Evolutionary conservation across 805 yeast genomes (phyloP).

Genomic region (Priceomyces melissophilus): DNA sequence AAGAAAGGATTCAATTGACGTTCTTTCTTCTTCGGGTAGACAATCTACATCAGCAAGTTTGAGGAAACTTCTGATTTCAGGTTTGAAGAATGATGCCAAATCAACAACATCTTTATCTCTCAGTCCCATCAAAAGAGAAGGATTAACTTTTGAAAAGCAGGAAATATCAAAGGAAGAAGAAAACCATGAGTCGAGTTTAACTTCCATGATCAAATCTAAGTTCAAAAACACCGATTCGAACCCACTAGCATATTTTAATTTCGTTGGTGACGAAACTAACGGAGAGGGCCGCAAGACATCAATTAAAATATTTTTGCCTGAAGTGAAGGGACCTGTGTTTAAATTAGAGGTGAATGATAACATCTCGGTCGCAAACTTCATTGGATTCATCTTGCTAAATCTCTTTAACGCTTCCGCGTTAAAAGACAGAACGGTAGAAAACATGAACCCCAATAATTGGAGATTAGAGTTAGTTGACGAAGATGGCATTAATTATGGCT

Average conservation of each 20-base stretch:
- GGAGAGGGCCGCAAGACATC: slow-evolving; percentile 8
- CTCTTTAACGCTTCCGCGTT: slow-evolving; percentile 20
- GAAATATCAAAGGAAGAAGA: slow-evolving; percentile 8
- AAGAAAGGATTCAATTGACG: slow-evolving; percentile 14
- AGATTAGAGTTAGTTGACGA: slow-evolving; percentile 82
- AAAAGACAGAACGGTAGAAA: slow-evolving; percentile 11
- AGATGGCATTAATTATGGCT: slow-evolving; percentile 89
- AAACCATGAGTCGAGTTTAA: slow-evolving; percentile 30
- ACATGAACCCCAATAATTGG: slow-evolving; percentile 65
- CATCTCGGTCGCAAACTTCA: slow-evolving; percentile 34
- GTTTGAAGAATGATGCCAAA: background rate
- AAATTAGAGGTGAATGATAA: slow-evolving; percentile 23
- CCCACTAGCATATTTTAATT: slow-evolving; percentile 43
- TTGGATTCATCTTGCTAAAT: slow-evolving; percentile 36
- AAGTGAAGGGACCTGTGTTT: slow-evolving; percentile 23
- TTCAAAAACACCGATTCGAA: slow-evolving; percentile 32
- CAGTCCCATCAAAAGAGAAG: slow-evolving; percentile 1
- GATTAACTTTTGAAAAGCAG: slow-evolving; percentile 20
- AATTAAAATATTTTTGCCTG: slow-evolving; percentile 33
- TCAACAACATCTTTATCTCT: background rate
- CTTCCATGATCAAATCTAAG: slow-evolving; percentile 40
- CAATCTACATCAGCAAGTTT: slow-evolving; percentile 6
- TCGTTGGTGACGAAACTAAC: slow-evolving; percentile 28
- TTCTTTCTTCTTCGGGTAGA: slow-evolving; percentile 7
- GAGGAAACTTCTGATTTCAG: background rate